Base-by-base conservation (phyloP, 176 grass and related monocot genomes). In the Triticum timopheevii region DNA sequence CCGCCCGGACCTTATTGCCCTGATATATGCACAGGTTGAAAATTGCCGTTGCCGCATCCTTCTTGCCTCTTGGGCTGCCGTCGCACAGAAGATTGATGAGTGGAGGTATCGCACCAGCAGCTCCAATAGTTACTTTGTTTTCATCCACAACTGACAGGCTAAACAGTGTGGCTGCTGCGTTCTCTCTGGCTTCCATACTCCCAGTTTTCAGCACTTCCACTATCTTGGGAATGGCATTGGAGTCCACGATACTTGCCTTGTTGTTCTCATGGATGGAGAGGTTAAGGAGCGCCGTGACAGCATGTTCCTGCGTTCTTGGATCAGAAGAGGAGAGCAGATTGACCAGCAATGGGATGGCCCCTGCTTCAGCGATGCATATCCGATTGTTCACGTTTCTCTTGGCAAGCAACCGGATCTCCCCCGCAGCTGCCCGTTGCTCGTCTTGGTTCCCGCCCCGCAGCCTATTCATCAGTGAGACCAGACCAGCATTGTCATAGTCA, bases 111-210 rank as follows among this genome's bases (percentile, higher is more conserved):
- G 97, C 97, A 10, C 87, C 97, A 36, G 89, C 92, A 27, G 73
- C 88, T 1, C 97, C 97, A 38, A 99, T 99, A 8, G 88, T 69
- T 11, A 92, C 85, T 84, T 99, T 96, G 80, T 99, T 96, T 66
- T 96, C 86, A 42, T 99, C 97, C 42, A 96, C 89, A 82, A 96
- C 90, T 35, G 97, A 99, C 34, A 99, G 35, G 87, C 94, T 99
- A 52, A 99, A 99, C 2, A 99, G 87, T 5, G 97, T 91, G 47
- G 97, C 97, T 2, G 97, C 97, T 30, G 97, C 97, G 47, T 99
- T 99, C 81, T 99, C 97, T 83, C 94, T 96, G 39, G 97, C 94
- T 84, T 99, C 97, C 97, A 93, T 96, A 83, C 90, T 99, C 77
- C 92, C 94, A 30, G 62, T 93, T 87, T 94, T 91, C 3, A 99